Evolutionary conservation across 2,329 filamentous ascomycete species (phyloP), one percentile per base, ranked within the genome.

Genomic region (Alternaria sp.): DNA sequence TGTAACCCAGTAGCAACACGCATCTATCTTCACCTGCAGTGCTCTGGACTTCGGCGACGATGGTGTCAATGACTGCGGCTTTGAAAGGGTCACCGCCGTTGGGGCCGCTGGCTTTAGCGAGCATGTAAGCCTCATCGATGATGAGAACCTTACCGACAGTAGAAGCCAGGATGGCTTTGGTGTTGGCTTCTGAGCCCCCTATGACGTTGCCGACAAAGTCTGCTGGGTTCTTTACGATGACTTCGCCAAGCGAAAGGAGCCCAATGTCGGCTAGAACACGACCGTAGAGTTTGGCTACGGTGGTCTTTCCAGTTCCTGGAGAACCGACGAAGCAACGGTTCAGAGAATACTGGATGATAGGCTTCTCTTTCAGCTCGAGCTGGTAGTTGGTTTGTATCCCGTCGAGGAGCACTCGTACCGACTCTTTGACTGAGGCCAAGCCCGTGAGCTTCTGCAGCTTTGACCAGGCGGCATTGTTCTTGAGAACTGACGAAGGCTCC

Each of bases 51-150:
- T 92, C 89, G 0, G 90, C 89, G 0, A 93, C 91, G 12, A 93
- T 88, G 0, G 90, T 93, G 68, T 93, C 91, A 4, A 93, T 84
- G 1, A 92, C 89, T 0, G 88, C 89, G 0, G 83, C 85, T 73
- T 87, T 90, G 79, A 80, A 93, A 0, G 66, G 62, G 67, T 89
- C 85, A 1, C 79, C 74, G 13, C 81, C 65, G 36, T 40, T 40
- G 0, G 57, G 54, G 1, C 75, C 71, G 0, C 73, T 76, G 49
- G 84, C 86, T 0, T 73, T 76, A 50, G 84, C 86, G 0, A 95
- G 82, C 32, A 88, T 88, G 66, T 95, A 94, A 0, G 91, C 91
- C 73, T 96, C 92, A 65, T 95, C 92, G 3, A 95, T 93, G 13
- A 95, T 87, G 0, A 95, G 84, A 0, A 94, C 90, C 67, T 94